These are phyloP conservation scores for Colletotrichum lindemuthianum DNA, from an alignment of 2,329 filamentous ascomycete species.

Conservation along the genomic window DNA sequence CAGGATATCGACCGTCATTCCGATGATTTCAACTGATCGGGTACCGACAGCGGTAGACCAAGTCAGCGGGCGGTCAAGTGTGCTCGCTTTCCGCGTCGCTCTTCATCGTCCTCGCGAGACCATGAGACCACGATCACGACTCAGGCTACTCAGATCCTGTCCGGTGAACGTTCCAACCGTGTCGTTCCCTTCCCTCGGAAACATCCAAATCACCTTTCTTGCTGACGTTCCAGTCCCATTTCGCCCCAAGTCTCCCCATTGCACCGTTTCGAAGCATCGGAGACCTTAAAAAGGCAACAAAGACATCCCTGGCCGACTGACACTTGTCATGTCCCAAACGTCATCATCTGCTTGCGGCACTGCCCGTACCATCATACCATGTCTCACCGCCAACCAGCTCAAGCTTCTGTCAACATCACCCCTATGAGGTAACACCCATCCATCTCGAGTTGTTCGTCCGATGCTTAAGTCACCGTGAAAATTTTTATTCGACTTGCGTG, in stretches of 20 bases:
- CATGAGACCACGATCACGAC: no score
- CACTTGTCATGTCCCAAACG: background rate
- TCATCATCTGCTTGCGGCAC: slow-evolving; percentile 1
- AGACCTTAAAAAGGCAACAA: slow-evolving; percentile 1
- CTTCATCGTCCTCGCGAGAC: no score
- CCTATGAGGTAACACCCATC: background rate
- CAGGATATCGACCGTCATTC: no score
- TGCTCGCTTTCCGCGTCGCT: no score
- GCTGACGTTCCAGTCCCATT: slow-evolving; percentile 6
- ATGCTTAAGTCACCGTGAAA: slow-evolving; percentile 18
- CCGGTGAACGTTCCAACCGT: no score
- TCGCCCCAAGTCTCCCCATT: slow-evolving; percentile 3
- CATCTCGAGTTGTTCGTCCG: slow-evolving; percentile 16
- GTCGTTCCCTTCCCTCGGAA: background rate
- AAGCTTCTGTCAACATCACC: background rate
- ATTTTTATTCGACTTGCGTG: slow-evolving; percentile 9
- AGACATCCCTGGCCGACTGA: background rate
- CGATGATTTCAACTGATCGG: no score
- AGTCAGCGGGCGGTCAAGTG: no score
- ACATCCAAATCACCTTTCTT: slow-evolving; percentile 4
- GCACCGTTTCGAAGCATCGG: slow-evolving; percentile 20
- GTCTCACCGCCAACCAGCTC: no score
- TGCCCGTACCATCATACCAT: slow-evolving; percentile 4
- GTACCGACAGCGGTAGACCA: no score
- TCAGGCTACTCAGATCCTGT: no score